Evolutionary conservation across 148 eudicot genomes (phyloP).

Genomic region (Oxyria digyna): DNA sequence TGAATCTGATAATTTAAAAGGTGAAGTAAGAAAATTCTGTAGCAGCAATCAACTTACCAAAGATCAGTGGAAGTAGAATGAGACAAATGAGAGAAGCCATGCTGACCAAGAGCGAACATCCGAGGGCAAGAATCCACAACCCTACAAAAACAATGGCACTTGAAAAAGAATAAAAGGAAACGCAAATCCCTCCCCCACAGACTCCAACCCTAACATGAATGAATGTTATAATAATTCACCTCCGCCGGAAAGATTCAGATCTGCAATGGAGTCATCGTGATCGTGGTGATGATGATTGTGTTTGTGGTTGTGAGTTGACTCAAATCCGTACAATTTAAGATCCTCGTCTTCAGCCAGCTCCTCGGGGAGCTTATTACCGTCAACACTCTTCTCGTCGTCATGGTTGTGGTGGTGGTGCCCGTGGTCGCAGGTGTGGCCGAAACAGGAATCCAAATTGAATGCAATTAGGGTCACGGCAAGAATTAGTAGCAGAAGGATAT

Average conservation of each 20-base stretch:
- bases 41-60: slow-evolving; percentile 48
- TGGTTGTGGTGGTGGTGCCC: slow-evolving; percentile 26
- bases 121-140: slow-evolving; percentile 81
- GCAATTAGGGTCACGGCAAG: slow-evolving; percentile 2
- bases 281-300: slow-evolving; percentile 18
- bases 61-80: slow-evolving; percentile 62
- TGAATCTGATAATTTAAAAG: not conserved
- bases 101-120: slow-evolving; percentile 93
- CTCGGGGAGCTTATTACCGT: slow-evolving; percentile 40
- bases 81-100: slow-evolving; percentile 95
- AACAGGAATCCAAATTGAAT: slow-evolving; percentile 12
- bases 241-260: slow-evolving; percentile 35
- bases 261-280: slow-evolving; percentile 8
- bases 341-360: slow-evolving; percentile 90
- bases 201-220: not conserved
- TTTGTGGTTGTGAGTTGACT: slow-evolving; percentile 15
- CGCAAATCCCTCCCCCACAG: not conserved
- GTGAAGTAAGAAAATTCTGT: not conserved
- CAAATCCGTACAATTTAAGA: slow-evolving; percentile 43
- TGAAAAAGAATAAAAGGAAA: not conserved
- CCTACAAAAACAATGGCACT: slow-evolving; percentile 22
- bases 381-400: not conserved
- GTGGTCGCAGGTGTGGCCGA: slow-evolving; percentile 35
- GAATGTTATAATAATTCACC: slow-evolving; percentile 38
- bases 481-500: not conserved